Conservation (phyloP, 331 rosid genomes). For the Phaseolus coccineus region DNA sequence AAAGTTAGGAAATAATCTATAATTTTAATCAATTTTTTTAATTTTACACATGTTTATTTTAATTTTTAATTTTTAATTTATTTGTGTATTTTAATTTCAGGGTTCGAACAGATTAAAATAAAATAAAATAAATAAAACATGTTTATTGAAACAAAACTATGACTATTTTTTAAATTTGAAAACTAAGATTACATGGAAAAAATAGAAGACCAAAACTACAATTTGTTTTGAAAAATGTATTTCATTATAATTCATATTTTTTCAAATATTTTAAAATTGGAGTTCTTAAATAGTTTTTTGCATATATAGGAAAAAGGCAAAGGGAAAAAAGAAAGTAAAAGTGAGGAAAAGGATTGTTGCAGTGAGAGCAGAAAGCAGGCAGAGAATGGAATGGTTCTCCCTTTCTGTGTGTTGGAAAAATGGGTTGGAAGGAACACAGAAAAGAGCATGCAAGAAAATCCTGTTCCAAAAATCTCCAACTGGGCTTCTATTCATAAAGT, state of each 20-base stretch:
- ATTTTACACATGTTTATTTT: too few species aligned
- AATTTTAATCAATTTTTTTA: too few species aligned
- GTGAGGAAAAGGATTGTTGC: not conserved
- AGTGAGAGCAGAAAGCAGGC: constrained; percentile 7
- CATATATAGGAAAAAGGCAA: not conserved
- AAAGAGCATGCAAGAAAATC: constrained; percentile 9
- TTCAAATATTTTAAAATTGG: not conserved
- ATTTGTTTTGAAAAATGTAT: not conserved
- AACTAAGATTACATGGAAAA: too few species aligned
- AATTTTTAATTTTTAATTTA: too few species aligned
- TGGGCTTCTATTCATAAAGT: not conserved
- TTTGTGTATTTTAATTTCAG: too few species aligned
- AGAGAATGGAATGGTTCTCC: not conserved
- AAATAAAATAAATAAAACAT: too few species aligned
- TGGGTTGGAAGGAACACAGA: not conserved
- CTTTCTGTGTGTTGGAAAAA: constrained; percentile 1
- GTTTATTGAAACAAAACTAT: too few species aligned
- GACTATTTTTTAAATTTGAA: too few species aligned
- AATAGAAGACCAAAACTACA: too few species aligned
- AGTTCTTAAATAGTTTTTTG: not conserved
- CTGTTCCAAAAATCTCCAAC: not conserved
- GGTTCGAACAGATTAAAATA: too few species aligned
- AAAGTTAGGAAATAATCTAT: too few species aligned
- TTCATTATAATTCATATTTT: not conserved
- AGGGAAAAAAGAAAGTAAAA: not conserved